These are phyloP conservation scores for Volvariella surrecta DNA, from an alignment of 1,284 basidiomycete genomes.

Conservation along the genomic window DNA sequence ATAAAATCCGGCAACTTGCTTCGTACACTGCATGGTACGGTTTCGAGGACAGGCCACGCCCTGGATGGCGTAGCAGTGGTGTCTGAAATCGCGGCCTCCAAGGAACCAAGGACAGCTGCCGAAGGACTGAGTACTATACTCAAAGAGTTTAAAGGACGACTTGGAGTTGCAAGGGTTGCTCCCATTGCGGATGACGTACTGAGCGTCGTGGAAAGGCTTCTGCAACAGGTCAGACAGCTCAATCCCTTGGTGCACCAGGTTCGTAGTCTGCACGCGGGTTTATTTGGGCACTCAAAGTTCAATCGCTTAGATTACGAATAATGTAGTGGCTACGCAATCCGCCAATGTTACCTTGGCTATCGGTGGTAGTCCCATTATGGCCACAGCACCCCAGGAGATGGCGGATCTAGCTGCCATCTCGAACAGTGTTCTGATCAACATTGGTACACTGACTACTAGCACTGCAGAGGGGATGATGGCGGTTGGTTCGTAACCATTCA, in stretches of 20 bases:
- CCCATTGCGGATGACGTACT: slow-evolving; percentile 15
- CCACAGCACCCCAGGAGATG: slow-evolving; percentile 77
- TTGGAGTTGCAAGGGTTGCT: not conserved
- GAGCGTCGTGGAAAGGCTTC: slow-evolving; percentile 27
- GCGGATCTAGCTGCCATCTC: slow-evolving; percentile 66
- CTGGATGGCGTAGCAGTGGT: slow-evolving; percentile 88
- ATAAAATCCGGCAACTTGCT: slow-evolving; percentile 73
- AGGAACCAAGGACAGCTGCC: slow-evolving; percentile 54
- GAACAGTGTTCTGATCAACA: slow-evolving; percentile 79
- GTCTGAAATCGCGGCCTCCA: slow-evolving; percentile 77
- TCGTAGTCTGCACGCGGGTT: too few relatives aligned
- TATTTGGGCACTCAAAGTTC: slow-evolving; percentile 18
- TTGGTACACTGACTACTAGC: slow-evolving; percentile 71
- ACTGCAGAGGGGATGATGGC: slow-evolving; percentile 76
- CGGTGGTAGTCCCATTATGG: slow-evolving; percentile 93
- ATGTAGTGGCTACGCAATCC: slow-evolving; percentile 84
- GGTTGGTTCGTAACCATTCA: slow-evolving; percentile 30
- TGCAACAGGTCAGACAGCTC: slow-evolving; percentile 40
- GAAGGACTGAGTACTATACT: slow-evolving; percentile 36
- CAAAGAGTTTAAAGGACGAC: slow-evolving; percentile 28
- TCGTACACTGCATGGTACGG: slow-evolving; percentile 62
- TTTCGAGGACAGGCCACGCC: slow-evolving; percentile 44
- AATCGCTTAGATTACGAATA: slow-evolving; percentile 72
- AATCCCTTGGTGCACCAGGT: slow-evolving; percentile 81
- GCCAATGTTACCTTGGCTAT: slow-evolving; percentile 89